Conservation (phyloP, 1,284 basidiomycete genomes). For the Cerrena zonata region DNA sequence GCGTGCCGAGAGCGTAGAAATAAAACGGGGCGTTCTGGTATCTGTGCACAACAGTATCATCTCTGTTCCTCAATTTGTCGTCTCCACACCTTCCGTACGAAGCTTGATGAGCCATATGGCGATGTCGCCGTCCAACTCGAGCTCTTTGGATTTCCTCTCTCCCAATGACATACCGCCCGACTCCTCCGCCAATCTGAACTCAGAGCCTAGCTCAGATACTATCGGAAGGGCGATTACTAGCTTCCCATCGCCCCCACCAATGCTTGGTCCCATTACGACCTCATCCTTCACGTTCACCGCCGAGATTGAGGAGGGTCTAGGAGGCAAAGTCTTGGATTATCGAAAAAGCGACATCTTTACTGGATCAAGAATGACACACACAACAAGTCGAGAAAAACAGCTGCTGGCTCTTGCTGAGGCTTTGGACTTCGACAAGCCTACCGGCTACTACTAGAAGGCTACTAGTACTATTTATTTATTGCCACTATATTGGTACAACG, state of each 20-base stretch:
- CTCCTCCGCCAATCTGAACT: neutral
- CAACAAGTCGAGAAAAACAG: neutral
- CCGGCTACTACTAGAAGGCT: too few species aligned
- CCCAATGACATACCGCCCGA: neutral
- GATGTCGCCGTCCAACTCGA: neutral
- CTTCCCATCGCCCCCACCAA: constrained; percentile 11
- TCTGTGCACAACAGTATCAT: constrained; percentile 7
- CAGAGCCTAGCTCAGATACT: neutral
- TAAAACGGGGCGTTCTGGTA: constrained; percentile 14
- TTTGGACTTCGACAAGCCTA: too few species aligned
- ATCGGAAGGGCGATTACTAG: neutral
- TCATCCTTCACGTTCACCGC: constrained; percentile 10
- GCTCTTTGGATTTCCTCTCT: neutral
- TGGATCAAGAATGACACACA: neutral
- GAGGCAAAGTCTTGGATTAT: constrained; percentile 14
- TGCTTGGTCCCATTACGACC: constrained; percentile 13
- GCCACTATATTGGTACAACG: too few species aligned
- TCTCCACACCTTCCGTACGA: constrained; percentile 3
- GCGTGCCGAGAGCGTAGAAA: constrained; percentile 14
- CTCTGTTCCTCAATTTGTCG: constrained; percentile 2
- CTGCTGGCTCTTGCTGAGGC: neutral
- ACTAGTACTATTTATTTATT: too few species aligned
- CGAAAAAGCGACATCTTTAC: neutral
- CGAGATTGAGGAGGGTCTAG: constrained; percentile 14
- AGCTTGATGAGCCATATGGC: constrained; percentile 4